A percentile compares a stretch with the other conserved stretches of the same genome.
These are phyloP conservation scores for Vinca major DNA, from an alignment of 305 asterid genomes.

Conservation along the genomic window DNA sequence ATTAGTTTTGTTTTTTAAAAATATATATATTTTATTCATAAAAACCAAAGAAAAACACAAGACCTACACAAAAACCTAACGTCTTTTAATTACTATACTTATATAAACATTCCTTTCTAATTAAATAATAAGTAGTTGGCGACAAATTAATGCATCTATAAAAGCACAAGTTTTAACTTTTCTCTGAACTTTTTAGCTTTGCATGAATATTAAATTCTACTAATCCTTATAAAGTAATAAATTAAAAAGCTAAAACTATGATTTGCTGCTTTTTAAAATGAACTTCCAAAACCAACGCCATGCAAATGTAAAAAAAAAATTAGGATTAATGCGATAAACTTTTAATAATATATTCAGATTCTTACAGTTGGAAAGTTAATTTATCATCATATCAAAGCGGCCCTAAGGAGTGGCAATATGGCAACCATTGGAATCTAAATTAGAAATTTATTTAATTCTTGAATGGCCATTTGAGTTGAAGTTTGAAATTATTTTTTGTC, in stretches of 20 bases:
- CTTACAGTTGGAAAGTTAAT: slow-evolving; percentile 4
- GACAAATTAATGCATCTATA: background rate
- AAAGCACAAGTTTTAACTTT: slow-evolving; percentile 4
- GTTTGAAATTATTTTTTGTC: background rate
- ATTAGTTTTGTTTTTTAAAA: too few relatives aligned
- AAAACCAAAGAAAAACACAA: too few relatives aligned
- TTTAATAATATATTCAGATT: background rate
- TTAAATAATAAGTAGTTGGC: background rate
- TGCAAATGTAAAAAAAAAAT: background rate
- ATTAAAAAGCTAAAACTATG: too few relatives aligned
- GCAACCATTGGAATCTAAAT: slow-evolving; percentile 16
- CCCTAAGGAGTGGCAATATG: slow-evolving; percentile 15
- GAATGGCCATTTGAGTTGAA: background rate
- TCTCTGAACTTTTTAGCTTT: background rate
- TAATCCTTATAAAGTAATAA: background rate
- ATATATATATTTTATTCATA: too few relatives aligned
- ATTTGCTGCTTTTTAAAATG: background rate
- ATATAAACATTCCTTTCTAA: background rate
- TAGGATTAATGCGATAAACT: background rate
- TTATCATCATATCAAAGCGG: slow-evolving; percentile 6
- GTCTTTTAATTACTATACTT: too few relatives aligned
- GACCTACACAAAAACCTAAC: too few relatives aligned
- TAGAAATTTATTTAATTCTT: background rate
- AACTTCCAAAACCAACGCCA: background rate
- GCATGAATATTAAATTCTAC: background rate